Evolutionary conservation across 129 eudicot genomes (phyloP).

Genomic region (Sambucus nigra): DNA sequence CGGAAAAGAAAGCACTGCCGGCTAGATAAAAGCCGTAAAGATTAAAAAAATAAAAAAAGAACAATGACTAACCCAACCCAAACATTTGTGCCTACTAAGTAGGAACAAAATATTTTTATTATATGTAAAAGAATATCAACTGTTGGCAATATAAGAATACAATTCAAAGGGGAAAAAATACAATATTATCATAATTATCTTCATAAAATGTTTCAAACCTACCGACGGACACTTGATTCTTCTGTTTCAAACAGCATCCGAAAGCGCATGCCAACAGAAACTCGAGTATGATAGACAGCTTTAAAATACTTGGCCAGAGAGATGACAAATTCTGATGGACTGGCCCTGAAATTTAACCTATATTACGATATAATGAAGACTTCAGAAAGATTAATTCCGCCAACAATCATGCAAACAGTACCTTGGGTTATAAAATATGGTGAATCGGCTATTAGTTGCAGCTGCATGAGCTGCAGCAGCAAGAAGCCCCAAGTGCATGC

Average conservation of each 20-base stretch:
- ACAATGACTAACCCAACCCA: too few relatives aligned
- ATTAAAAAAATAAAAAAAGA: too few relatives aligned
- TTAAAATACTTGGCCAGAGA: conserved; percentile 79
- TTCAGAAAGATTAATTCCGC: background rate
- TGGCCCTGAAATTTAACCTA: conserved; percentile 66
- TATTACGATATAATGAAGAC: conserved; percentile 4
- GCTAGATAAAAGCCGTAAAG: too few relatives aligned
- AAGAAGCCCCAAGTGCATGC: conserved; percentile 97
- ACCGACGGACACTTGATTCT: conserved; percentile 97
- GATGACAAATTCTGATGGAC: conserved; percentile 86
- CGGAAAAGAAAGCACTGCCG: too few relatives aligned
- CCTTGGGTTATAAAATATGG: conserved; percentile 89
- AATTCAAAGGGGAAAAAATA: background rate
- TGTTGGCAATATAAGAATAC: background rate
- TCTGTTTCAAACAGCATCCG: conserved; percentile 94
- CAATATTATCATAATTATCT: background rate
- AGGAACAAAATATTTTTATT: too few relatives aligned
- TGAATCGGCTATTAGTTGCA: conserved; percentile 88
- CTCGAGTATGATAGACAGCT: conserved; percentile 86
- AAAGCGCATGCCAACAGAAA: conserved; percentile 90
- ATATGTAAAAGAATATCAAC: too few relatives aligned
- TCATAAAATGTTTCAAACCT: conserved; percentile 13
- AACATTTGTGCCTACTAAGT: too few relatives aligned
- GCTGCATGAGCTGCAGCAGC: conserved; percentile 99
- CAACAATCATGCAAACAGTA: conserved; percentile 12